Conservation (phyloP, 108 stramenopile genomes). For the Parmales sp. region DNA sequence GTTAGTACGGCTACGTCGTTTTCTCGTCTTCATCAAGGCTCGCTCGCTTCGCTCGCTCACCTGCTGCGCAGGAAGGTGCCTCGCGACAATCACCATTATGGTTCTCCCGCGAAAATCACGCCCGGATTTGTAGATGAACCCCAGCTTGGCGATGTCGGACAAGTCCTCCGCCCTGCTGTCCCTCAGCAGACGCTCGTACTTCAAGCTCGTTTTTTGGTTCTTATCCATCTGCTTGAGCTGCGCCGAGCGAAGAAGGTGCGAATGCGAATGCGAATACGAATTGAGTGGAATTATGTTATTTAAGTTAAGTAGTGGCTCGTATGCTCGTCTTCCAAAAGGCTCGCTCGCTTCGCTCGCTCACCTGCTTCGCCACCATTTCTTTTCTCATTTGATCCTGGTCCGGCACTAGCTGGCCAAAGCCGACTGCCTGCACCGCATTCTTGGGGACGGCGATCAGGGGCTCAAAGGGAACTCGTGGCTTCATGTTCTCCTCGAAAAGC, state of each 20-base stretch:
- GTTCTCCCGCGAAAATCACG: background rate
- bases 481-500: constrained; percentile 1
- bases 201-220: background rate
- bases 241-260: too few relatives aligned
- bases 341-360: too few relatives aligned
- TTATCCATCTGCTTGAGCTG: constrained; percentile 8
- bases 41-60: too few relatives aligned
- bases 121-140: background rate
- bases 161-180: constrained; percentile 8
- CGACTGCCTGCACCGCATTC: background rate
- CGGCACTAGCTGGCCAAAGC: background rate
- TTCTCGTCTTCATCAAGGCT: too few relatives aligned
- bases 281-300: too few relatives aligned
- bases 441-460: background rate
- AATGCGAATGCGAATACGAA: too few relatives aligned
- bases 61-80: background rate
- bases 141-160: constrained; percentile 1
- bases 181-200: constrained; percentile 7
- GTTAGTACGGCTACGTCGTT: too few relatives aligned
- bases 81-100: constrained; percentile 4
- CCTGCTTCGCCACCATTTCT: background rate
- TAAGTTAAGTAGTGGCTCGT: too few relatives aligned
- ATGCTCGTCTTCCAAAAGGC: too few relatives aligned
- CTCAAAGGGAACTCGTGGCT: background rate
- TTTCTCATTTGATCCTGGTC: constrained; percentile 4